A percentile compares a stretch with the other conserved stretches of the same genome.
These are phyloP conservation scores for Aspergillus cejpii DNA, from an alignment of 2,329 filamentous ascomycete species.

Conservation along the genomic window DNA sequence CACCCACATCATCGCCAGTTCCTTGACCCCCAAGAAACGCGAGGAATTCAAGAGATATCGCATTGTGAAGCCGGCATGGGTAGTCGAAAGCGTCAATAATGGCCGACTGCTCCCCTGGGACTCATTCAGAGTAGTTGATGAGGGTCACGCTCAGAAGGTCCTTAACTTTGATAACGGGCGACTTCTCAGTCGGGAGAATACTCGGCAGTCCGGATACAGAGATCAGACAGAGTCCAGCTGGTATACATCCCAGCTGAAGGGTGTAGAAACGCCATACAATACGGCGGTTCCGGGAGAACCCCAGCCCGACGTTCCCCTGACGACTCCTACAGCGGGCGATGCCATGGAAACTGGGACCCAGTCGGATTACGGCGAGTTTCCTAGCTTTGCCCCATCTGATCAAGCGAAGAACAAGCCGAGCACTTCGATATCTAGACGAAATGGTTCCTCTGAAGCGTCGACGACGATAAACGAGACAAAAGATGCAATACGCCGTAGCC, in stretches of 20 bases:
- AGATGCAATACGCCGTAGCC: background rate
- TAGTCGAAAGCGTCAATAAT: constrained; percentile 78
- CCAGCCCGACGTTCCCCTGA: constrained; percentile 6
- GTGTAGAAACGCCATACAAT: constrained; percentile 24
- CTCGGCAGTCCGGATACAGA: constrained; percentile 59
- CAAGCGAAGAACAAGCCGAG: constrained; percentile 5
- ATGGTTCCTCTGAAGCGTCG: background rate
- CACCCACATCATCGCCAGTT: constrained; percentile 91
- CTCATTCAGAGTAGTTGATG: constrained; percentile 74
- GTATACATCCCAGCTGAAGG: constrained; percentile 66
- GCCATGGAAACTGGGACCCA: constrained; percentile 30
- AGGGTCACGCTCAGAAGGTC: constrained; percentile 74
- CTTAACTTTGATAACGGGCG: constrained; percentile 59
- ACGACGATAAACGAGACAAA: background rate
- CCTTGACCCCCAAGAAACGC: constrained; percentile 83
- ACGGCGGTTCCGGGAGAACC: constrained; percentile 12
- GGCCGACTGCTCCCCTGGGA: constrained; percentile 81
- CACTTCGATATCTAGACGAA: background rate
- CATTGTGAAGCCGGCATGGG: constrained; percentile 91
- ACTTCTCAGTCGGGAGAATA: constrained; percentile 60
- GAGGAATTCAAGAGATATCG: constrained; percentile 82
- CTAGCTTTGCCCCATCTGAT: constrained; percentile 25
- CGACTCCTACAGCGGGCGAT: constrained; percentile 19
- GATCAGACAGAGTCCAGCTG: constrained; percentile 78
- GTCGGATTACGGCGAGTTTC: constrained; percentile 40